Percentiles rank a stretch among this genome's conserved stretches.
Conservation (phyloP, 768 basidiomycete species). For the Xanthoconium stramineum region DNA sequence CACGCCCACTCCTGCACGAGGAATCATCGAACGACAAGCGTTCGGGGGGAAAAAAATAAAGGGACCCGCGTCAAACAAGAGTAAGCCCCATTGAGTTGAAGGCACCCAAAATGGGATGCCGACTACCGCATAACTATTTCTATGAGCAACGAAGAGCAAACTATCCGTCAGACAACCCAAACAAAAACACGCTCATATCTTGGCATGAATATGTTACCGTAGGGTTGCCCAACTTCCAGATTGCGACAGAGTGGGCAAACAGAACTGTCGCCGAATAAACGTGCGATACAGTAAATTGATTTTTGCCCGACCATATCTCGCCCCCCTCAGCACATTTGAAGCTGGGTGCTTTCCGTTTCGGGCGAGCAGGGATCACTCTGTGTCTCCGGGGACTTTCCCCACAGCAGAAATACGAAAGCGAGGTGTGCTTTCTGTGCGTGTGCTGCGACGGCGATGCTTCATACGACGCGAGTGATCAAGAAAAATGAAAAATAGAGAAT, state of each 20-base stretch:
- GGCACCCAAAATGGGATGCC: slow-evolving; percentile 36
- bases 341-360: slow-evolving; percentile 70
- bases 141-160: slow-evolving; percentile 71
- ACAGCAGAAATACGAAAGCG: slow-evolving; percentile 57
- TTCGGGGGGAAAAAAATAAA: slow-evolving; percentile 53
- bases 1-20: slow-evolving; percentile 1
- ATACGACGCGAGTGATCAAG: slow-evolving; percentile 43
- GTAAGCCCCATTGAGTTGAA: slow-evolving; percentile 92
- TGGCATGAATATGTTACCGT: slow-evolving; percentile 51
- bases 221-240: slow-evolving; percentile 34
- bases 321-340: slow-evolving; percentile 66
- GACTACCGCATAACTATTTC: slow-evolving; percentile 85
- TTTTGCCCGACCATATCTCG: slow-evolving; percentile 48
- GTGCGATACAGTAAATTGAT: slow-evolving; percentile 36
- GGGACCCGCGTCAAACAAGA: slow-evolving; percentile 59
- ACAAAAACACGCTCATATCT: slow-evolving; percentile 70
- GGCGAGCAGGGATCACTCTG: slow-evolving; percentile 59
- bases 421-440: slow-evolving; percentile 56
- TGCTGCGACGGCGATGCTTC: slow-evolving; percentile 88
- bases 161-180: slow-evolving; percentile 39
- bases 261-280: slow-evolving; percentile 29
- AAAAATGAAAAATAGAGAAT: slow-evolving; percentile 21
- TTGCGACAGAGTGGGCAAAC: slow-evolving; percentile 58
- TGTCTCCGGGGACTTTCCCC: slow-evolving; percentile 94
- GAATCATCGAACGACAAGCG: slow-evolving; percentile 47